Evolutionary conservation across 257 asterid species (phyloP).

Genomic region (Leptodermis oblonga): DNA sequence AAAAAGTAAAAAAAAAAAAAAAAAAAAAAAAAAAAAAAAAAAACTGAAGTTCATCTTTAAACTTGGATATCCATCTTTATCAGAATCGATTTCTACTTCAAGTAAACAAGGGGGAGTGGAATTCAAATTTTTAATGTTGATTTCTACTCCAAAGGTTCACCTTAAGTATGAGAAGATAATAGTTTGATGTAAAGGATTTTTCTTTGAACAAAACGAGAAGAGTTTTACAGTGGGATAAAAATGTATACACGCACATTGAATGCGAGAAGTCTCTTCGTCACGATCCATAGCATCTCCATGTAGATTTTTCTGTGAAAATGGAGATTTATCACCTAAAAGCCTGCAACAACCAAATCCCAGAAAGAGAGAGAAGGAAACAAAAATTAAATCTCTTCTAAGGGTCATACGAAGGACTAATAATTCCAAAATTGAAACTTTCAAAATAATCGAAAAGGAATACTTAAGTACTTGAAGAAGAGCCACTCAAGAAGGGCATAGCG

Average conservation of each 20-base stretch:
- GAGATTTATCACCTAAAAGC: slow-evolving; percentile 89
- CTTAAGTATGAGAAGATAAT: not conserved
- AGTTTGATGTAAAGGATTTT: not conserved
- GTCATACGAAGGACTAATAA: not conserved
- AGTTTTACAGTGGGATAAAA: not conserved
- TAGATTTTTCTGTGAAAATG: slow-evolving; percentile 89
- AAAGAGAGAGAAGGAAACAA: not conserved
- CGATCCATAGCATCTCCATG: slow-evolving; percentile 94
- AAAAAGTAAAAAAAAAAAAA: too few relatives aligned
- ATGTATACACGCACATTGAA: slow-evolving; percentile 52
- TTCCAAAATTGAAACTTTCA: slow-evolving; percentile 22
- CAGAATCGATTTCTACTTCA: not conserved
- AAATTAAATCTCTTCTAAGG: too few relatives aligned
- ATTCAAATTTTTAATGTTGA: not conserved
- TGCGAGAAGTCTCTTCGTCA: slow-evolving; percentile 92
- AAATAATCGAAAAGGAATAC: not conserved
- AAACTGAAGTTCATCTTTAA: too few relatives aligned
- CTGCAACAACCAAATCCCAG: slow-evolving; percentile 33
- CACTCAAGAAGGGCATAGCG: slow-evolving; percentile 98
- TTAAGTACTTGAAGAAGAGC: slow-evolving; percentile 94
- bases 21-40: too few relatives aligned
- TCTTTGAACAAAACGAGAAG: not conserved
- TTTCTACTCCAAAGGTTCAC: not conserved
- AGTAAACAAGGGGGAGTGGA: not conserved
- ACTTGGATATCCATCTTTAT: not conserved